Base-by-base conservation (phyloP, 2,329 filamentous ascomycete genomes). In the Claviceps quebecensis region DNA sequence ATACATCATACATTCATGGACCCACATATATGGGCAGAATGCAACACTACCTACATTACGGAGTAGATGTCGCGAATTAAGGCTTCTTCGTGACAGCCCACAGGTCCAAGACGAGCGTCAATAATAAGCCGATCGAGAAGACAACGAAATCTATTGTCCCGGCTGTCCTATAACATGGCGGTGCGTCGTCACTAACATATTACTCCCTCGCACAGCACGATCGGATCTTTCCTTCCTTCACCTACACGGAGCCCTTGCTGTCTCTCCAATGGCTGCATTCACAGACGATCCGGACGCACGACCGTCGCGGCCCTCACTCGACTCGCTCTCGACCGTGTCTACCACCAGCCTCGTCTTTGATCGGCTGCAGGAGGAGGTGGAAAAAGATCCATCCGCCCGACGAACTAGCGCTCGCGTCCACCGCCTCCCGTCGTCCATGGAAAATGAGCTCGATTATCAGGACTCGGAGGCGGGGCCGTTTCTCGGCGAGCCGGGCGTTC, bases 301-400 rank as follows among this genome's bases (percentile, higher is more conserved):
- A 46, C 45, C 23, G 43, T 56, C 56, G 41, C 61, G 63, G 47
- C 54, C 53, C 45, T 80, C 78, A 50, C 68, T 68, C 60, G 76
- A 76, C 55, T 87, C 86, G 3, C 66, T 78, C 45, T 87, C 84
- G n/a, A 84, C 84, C 41, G 82, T 81, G n/a, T 93, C 87, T 37
- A 91, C 87, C 11, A 89, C 84, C 4, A 91, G 87, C 59, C 74
- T 93, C 14, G 80, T 93, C 50, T 86, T 93, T 63, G 86, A 93
- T 57, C 80, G 84, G 56, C 76, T 91, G 57, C 76, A 79, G 59
- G 82, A 86, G 62, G 63, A 72, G 64, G 61, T 57, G 52, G 66
- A 70, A 53, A 67, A 68, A 59, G 57, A 61, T 17, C 50, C 53
- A 2, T 52, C 22, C 9, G 37, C 34, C 47, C 56, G 47, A 58